Evolutionary conservation across 2,329 filamentous ascomycete genomes (phyloP).

Genomic region (Botryotinia narcissicola): DNA sequence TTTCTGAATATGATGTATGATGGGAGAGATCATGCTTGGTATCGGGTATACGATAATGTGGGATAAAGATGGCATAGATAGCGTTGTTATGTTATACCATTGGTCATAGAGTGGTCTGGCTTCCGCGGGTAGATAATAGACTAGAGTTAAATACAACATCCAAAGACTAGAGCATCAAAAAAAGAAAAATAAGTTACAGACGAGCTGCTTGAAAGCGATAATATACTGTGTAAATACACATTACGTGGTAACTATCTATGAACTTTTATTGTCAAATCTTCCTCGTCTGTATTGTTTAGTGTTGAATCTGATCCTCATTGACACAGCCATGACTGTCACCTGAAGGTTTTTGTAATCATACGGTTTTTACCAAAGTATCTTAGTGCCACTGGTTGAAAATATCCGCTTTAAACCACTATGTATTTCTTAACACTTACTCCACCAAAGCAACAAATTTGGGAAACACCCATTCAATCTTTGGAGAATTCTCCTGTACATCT

Average conservation of each 20-base stretch:
- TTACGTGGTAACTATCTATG: neutral
- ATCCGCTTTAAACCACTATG: too few species aligned
- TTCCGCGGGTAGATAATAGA: neutral
- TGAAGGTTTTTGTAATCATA: too few species aligned
- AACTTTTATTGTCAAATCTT: rapidly evolving
- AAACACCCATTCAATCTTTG: too few species aligned
- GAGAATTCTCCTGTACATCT: too few species aligned
- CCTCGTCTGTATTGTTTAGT: neutral
- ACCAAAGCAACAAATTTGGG: too few species aligned
- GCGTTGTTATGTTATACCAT: neutral
- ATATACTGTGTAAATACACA: rapidly evolving
- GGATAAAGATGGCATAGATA: neutral
- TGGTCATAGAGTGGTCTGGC: neutral
- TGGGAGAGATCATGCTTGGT: too few species aligned
- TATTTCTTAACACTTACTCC: too few species aligned
- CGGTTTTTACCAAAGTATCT: too few species aligned
- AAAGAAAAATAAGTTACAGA: too few species aligned
- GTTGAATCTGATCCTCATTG: too few species aligned
- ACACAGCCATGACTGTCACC: neutral
- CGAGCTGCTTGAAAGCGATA: rapidly evolving
- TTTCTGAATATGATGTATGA: neutral
- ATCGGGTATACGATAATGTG: too few species aligned
- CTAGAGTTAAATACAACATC: neutral
- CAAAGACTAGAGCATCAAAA: neutral
- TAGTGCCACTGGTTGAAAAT: too few species aligned